Conservation (phyloP, 495 filamentous ascomycete genomes). For the Evansstolkia leycettana region DNA sequence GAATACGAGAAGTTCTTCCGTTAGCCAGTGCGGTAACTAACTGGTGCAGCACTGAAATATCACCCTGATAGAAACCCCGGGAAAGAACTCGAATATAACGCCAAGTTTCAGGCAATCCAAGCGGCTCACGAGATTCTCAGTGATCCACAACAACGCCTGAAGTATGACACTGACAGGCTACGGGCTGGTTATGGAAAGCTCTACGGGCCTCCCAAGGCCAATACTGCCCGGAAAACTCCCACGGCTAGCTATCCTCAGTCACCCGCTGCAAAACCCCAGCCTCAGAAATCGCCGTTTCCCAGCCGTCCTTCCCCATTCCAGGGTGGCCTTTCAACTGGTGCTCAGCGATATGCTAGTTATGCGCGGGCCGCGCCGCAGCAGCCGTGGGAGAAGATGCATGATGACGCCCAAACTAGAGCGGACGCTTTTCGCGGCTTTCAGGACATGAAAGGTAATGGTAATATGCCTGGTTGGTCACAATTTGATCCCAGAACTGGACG, state of each 20-base stretch:
- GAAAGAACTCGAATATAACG: slow-evolving; percentile 59
- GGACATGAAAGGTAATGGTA: slow-evolving; percentile 43
- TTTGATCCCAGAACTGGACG: slow-evolving; percentile 30
- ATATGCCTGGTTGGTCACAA: slow-evolving; percentile 19
- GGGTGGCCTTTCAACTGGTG: slow-evolving; percentile 36
- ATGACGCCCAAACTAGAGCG: slow-evolving; percentile 41
- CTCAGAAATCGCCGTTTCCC: slow-evolving; percentile 15
- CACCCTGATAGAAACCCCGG: slow-evolving; percentile 89
- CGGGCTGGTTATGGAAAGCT: slow-evolving; percentile 32
- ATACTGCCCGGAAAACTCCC: slow-evolving; percentile 16
- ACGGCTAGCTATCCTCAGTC: slow-evolving; percentile 14
- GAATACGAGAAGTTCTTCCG: too few relatives aligned
- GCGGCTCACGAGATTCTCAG: slow-evolving; percentile 72
- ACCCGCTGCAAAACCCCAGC: slow-evolving; percentile 15
- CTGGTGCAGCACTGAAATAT: slow-evolving; percentile 55
- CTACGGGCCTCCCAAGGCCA: slow-evolving; percentile 23
- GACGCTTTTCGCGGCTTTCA: slow-evolving; percentile 57
- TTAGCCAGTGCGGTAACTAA: background rate
- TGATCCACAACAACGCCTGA: slow-evolving; percentile 51
- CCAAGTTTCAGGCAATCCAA: slow-evolving; percentile 77
- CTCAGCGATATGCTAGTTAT: slow-evolving; percentile 42
- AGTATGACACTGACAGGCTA: slow-evolving; percentile 64
- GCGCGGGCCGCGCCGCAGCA: slow-evolving; percentile 29
- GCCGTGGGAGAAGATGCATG: slow-evolving; percentile 28
- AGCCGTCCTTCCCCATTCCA: slow-evolving; percentile 19